A percentile compares a stretch with the other conserved stretches of the same genome.
phyloP scores from a whole-genome alignment of 768 basidiomycete genomes.

The Serendipita indica region DNA sequence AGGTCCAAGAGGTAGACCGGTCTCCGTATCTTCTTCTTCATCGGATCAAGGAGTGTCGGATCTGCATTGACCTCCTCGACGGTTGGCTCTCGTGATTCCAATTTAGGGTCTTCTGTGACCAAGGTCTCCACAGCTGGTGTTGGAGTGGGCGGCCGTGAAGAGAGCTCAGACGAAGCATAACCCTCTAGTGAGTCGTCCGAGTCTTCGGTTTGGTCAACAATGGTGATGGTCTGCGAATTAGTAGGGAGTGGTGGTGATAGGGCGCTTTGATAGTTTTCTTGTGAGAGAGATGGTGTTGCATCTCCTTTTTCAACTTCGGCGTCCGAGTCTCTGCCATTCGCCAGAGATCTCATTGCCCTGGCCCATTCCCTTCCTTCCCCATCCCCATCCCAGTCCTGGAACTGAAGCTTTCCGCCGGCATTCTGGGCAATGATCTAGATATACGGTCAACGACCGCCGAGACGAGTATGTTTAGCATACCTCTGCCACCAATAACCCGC shows the following conservation, averaged over 20 bases:
- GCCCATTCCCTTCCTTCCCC: slow-evolving; percentile 53
- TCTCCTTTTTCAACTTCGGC: slow-evolving; percentile 15
- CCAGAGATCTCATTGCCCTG: slow-evolving; percentile 35
- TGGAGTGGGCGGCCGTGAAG: slow-evolving; percentile 62
- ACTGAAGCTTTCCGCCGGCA: slow-evolving; percentile 52
- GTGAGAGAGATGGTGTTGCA: too few relatives aligned
- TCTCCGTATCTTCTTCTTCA: slow-evolving; percentile 47
- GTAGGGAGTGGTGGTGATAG: too few relatives aligned
- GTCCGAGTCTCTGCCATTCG: slow-evolving; percentile 15
- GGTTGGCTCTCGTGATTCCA: neutral
- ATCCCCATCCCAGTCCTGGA: slow-evolving; percentile 73
- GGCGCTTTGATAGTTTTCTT: too few relatives aligned
- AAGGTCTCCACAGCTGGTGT: slow-evolving; percentile 41
- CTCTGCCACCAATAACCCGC: slow-evolving; percentile 90
- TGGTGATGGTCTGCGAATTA: slow-evolving; percentile 15
- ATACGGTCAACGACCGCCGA: neutral
- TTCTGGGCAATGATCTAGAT: slow-evolving; percentile 33
- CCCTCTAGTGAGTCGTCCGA: slow-evolving; percentile 74
- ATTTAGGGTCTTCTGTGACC: neutral
- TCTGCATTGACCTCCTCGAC: slow-evolving; percentile 75
- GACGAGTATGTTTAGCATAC: slow-evolving; percentile 21
- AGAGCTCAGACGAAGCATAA: slow-evolving; percentile 51
- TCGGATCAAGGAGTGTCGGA: slow-evolving; percentile 58
- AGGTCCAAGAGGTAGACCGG: slow-evolving; percentile 89
- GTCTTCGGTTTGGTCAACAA: slow-evolving; percentile 35